phyloP scores from a whole-genome alignment of 2,329 filamentous ascomycete genomes.

The Colletotrichum godetiae region DNA sequence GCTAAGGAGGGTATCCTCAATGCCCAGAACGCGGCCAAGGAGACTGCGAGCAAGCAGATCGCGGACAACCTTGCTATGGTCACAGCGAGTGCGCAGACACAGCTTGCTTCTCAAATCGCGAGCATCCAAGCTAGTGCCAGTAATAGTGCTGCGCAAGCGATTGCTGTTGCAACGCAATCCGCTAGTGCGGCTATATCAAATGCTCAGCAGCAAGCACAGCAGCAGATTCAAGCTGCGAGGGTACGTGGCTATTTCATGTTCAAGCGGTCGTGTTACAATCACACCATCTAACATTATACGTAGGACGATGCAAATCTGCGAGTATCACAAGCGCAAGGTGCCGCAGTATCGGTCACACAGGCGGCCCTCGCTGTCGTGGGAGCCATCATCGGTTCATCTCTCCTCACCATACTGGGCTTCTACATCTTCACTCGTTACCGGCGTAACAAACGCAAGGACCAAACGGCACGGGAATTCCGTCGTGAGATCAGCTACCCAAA shows the following conservation, averaged over 20 bases:
- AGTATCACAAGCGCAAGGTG: constrained; percentile 48
- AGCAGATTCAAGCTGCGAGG: constrained; percentile 25
- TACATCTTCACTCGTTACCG: constrained; percentile 48
- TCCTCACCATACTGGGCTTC: constrained; percentile 52
- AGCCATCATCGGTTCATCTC: constrained; percentile 53
- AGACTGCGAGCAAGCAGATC: constrained; percentile 38
- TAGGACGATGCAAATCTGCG: constrained; percentile 43
- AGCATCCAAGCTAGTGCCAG: constrained; percentile 38
- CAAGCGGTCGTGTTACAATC: neutral
- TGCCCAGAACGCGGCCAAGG: constrained; percentile 37
- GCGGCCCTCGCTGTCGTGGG: constrained; percentile 54
- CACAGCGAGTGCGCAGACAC: constrained; percentile 42
- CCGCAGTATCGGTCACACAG: constrained; percentile 54
- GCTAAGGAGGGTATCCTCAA: constrained; percentile 34
- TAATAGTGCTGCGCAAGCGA: constrained; percentile 40
- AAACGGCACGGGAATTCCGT: neutral
- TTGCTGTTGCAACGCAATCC: constrained; percentile 42
- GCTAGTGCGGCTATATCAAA: constrained; percentile 38
- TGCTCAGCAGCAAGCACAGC: constrained; percentile 28
- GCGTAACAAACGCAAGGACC: constrained; percentile 38
- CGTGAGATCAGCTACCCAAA: constrained; percentile 39
- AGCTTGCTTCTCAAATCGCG: constrained; percentile 42
- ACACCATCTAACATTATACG: neutral
- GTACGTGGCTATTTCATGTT: constrained; percentile 24
- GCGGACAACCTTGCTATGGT: constrained; percentile 39